Percentiles rank a stretch among this genome's conserved stretches.
Evolutionary conservation across 225 moss, liverwort and hornwort species (phyloP).

Genomic region (Rhytidiadelphus loreus): DNA sequence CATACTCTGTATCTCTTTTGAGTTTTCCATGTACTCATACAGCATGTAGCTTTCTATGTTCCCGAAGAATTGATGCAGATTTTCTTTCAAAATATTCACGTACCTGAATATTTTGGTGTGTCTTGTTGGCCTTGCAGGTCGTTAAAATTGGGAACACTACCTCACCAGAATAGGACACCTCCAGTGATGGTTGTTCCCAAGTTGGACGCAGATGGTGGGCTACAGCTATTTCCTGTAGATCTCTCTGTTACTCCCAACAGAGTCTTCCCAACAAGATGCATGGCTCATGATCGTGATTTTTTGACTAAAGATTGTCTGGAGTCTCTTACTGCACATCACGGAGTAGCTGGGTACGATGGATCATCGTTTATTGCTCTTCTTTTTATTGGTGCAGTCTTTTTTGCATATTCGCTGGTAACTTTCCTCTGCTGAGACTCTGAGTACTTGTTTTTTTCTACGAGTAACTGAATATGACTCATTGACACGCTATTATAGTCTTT

Average conservation of each 20-base stretch:
- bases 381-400: background rate
- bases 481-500: background rate
- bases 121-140: constrained; percentile 9
- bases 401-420: background rate
- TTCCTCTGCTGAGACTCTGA: background rate
- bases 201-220: constrained; percentile 17
- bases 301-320: constrained; percentile 46
- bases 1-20: background rate
- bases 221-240: constrained; percentile 28
- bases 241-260: constrained; percentile 32
- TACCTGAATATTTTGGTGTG: background rate
- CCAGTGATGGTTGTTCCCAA: constrained; percentile 25
- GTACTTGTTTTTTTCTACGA: background rate
- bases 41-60: background rate
- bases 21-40: background rate
- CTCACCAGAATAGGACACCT: constrained; percentile 27
- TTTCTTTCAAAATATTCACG: background rate
- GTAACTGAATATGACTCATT: background rate
- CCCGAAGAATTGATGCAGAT: background rate
- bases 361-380: background rate
- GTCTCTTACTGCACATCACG: constrained; percentile 28
- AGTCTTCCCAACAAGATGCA: constrained; percentile 25
- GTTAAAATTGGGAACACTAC: constrained; percentile 35
- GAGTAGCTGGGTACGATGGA: constrained; percentile 22
- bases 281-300: constrained; percentile 24